These are phyloP conservation scores for Tolypocladium amazonense DNA, from an alignment of 2,329 filamentous ascomycete genomes.

Conservation along the genomic window DNA sequence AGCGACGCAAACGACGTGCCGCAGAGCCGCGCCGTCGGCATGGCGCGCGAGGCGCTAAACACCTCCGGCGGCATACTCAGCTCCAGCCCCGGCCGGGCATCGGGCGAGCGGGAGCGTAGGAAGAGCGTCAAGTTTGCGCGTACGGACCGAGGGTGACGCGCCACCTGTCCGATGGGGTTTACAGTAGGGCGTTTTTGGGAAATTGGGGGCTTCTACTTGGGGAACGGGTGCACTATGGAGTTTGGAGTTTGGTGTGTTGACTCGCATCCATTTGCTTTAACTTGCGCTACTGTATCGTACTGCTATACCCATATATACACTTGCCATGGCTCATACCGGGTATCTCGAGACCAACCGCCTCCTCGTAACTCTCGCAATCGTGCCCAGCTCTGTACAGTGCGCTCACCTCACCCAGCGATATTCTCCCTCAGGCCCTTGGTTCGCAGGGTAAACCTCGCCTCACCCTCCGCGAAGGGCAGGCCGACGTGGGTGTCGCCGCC, in stretches of 20 bases:
- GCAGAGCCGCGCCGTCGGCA: slow-evolving; percentile 50
- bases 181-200: neutral
- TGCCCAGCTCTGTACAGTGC: neutral
- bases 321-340: neutral
- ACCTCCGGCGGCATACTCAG: slow-evolving; percentile 30
- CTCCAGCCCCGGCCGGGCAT: slow-evolving; percentile 34
- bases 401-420: slow-evolving; percentile 4
- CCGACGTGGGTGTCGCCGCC: slow-evolving; percentile 14
- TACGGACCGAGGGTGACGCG: slow-evolving; percentile 16
- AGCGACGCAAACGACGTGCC: slow-evolving; percentile 44
- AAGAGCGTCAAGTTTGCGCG: slow-evolving; percentile 56
- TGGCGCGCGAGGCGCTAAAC: slow-evolving; percentile 41
- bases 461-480: slow-evolving; percentile 35
- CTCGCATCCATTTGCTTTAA: neutral
- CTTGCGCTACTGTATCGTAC: neutral
- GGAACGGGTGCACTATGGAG: neutral
- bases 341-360: neutral
- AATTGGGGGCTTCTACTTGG: neutral
- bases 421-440: slow-evolving; percentile 48
- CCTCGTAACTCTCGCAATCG: neutral
- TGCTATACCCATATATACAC: neutral
- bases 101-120: slow-evolving; percentile 40
- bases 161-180: neutral
- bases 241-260: neutral
- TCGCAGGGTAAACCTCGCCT: slow-evolving; percentile 37